Conservation (phyloP, 1,139 yeast species). For the Pichia sp. region DNA sequence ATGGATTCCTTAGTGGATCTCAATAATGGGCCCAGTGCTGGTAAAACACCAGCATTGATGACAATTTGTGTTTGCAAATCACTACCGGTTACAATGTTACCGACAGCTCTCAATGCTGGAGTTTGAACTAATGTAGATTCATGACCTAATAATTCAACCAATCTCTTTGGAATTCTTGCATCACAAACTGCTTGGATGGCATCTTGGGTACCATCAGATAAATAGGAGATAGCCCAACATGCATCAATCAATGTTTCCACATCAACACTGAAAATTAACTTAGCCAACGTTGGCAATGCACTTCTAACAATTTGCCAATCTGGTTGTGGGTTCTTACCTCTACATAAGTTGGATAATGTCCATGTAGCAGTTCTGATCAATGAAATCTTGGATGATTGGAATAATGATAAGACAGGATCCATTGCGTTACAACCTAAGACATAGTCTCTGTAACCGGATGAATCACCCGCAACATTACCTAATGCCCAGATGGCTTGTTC, state of each 20-base stretch:
- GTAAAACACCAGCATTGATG: slow-evolving; percentile 86
- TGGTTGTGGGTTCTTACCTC: slow-evolving; percentile 96
- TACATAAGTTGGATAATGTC: slow-evolving; percentile 93
- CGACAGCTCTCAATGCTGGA: slow-evolving; percentile 95
- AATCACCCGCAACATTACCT: slow-evolving; percentile 98
- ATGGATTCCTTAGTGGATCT: slow-evolving; percentile 85
- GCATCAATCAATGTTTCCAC: slow-evolving; percentile 94
- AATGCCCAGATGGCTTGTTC: slow-evolving; percentile 99
- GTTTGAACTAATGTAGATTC: slow-evolving; percentile 86
- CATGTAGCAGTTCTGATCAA: slow-evolving; percentile 95
- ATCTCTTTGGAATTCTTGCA: slow-evolving; percentile 89
- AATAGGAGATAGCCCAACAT: slow-evolving; percentile 96
- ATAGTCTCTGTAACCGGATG: slow-evolving; percentile 79
- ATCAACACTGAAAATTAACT: slow-evolving; percentile 83
- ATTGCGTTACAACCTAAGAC: slow-evolving; percentile 83
- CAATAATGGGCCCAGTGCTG: slow-evolving; percentile 75
- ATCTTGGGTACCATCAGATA: slow-evolving; percentile 87
- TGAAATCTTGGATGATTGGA: slow-evolving; percentile 77
- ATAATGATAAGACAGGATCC: slow-evolving; percentile 75
- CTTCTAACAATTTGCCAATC: slow-evolving; percentile 83
- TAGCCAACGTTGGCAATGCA: slow-evolving; percentile 89
- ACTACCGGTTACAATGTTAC: slow-evolving; percentile 96
- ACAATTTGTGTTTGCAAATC: slow-evolving; percentile 94
- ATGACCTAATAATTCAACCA: slow-evolving; percentile 83
- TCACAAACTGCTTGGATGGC: slow-evolving; percentile 97